Percentiles rank a stretch among this genome's conserved stretches.
Evolutionary conservation across 1,284 basidiomycete genomes (phyloP).

Genomic region (Sporisorium iseilematis-ciliati): DNA sequence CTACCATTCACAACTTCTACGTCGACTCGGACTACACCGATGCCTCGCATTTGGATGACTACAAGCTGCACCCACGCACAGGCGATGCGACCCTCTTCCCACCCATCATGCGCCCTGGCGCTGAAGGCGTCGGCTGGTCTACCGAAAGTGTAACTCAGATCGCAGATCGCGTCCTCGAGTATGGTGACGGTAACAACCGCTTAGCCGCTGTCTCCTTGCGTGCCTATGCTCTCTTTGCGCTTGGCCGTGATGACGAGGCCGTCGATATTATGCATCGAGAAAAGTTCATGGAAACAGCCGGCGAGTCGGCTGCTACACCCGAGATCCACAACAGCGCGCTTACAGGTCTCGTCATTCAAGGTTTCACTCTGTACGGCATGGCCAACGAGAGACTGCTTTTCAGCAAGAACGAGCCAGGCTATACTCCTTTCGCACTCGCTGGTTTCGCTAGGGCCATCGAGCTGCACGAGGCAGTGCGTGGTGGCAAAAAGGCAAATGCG

Average conservation of each 20-base stretch:
- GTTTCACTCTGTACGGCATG: conserved; percentile 63
- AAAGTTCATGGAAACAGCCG: conserved; percentile 53
- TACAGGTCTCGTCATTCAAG: conserved; percentile 55
- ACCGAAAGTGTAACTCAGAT: conserved; percentile 38
- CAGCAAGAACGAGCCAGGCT: conserved; percentile 46
- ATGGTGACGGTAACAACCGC: conserved; percentile 33
- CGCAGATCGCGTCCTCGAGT: conserved; percentile 50
- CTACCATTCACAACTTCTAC: conserved; percentile 42
- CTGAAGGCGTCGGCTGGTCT: conserved; percentile 55
- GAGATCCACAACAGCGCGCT: conserved; percentile 48
- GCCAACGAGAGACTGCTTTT: conserved; percentile 63
- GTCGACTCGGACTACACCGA: conserved; percentile 51
- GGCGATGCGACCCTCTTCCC: conserved; percentile 54
- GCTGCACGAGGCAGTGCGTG: conserved; percentile 63
- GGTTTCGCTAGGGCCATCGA: conserved; percentile 65
- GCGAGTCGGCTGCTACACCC: conserved; percentile 26
- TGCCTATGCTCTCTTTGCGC: conserved; percentile 58
- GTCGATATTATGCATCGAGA: conserved; percentile 60
- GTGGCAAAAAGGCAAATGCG: conserved; percentile 59
- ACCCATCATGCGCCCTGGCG: conserved; percentile 42
- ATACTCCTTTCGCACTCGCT: conserved; percentile 55
- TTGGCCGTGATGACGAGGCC: conserved; percentile 63
- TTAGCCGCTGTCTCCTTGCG: conserved; percentile 45
- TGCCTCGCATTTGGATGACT: conserved; percentile 53
- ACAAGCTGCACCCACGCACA: conserved; percentile 28